Conservation (phyloP, 2,329 filamentous ascomycete genomes). For the Alternaria panax region DNA sequence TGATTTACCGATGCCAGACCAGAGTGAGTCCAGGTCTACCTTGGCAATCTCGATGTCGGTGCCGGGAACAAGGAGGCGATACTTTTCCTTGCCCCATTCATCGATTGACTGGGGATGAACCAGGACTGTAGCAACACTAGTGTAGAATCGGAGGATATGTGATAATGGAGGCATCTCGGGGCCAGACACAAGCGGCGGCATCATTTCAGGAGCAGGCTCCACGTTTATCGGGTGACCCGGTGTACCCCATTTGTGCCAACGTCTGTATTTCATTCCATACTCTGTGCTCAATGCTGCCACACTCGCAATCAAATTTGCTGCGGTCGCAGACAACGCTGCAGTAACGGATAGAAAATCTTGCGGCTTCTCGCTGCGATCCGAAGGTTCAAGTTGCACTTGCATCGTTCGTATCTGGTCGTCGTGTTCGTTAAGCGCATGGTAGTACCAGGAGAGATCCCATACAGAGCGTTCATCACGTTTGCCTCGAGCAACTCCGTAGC, state of each 20-base stretch:
- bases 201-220: not conserved
- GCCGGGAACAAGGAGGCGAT: not conserved
- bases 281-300: not conserved
- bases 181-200: not conserved
- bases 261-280: not conserved
- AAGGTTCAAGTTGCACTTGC: not conserved
- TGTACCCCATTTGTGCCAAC: not conserved
- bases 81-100: too few species aligned
- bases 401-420: not conserved
- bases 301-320: too few species aligned
- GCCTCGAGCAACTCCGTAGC: not conserved
- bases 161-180: slow-evolving; percentile 2
- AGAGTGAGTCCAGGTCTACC: slow-evolving; percentile 1
- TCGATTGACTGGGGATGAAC: too few species aligned
- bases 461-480: not conserved
- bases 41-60: not conserved
- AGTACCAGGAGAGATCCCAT: not conserved
- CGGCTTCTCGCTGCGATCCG: not conserved
- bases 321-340: too few species aligned
- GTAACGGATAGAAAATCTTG: not conserved
- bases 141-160: slow-evolving; percentile 13
- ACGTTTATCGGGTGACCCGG: not conserved
- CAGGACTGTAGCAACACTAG: slow-evolving; percentile 8
- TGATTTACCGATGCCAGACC: not conserved
- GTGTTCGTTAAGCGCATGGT: not conserved